Percentiles rank a stretch among this genome's conserved stretches.
Evolutionary conservation across 257 asterid species (phyloP).

Genomic region (Primulina tabacum): DNA sequence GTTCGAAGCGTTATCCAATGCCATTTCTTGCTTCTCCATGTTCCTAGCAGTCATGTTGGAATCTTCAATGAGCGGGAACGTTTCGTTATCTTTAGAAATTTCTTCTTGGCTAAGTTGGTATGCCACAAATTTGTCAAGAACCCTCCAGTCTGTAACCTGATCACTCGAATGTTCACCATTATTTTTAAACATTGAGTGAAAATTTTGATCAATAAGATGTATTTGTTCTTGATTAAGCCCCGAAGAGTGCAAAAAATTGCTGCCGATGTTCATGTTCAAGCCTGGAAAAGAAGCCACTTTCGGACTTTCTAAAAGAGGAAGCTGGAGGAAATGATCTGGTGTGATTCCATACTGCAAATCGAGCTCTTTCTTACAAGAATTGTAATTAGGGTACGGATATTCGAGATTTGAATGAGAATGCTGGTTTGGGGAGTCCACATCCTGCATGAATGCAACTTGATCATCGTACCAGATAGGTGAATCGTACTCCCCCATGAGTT

Average conservation of each 20-base stretch:
- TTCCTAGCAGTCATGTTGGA: conserved; percentile 31
- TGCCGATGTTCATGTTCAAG: conserved; percentile 24
- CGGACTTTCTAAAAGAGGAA: conserved; percentile 64
- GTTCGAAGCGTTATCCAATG: conserved; percentile 37
- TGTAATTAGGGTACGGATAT: conserved; percentile 31
- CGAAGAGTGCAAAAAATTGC: conserved; percentile 25
- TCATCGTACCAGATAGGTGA: conserved; percentile 89
- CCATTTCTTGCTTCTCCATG: conserved; percentile 38
- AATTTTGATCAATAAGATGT: conserved; percentile 34
- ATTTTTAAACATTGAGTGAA: conserved; percentile 30
- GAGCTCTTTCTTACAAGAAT: conserved; percentile 49
- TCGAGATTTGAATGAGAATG: conserved; percentile 30
- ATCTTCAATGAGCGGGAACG: conserved; percentile 29
- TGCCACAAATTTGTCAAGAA: conserved; percentile 79
- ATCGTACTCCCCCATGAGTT: conserved; percentile 49
- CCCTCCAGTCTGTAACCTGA: conserved; percentile 75
- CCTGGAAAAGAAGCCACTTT: conserved; percentile 30
- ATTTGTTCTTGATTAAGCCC: conserved; percentile 22
- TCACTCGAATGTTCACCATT: conserved; percentile 26
- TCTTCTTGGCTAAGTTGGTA: conserved; percentile 82
- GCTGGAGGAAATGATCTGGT: conserved; percentile 51
- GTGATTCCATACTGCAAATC: conserved; percentile 43
- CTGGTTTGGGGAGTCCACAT: conserved; percentile 58
- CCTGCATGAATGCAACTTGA: conserved; percentile 68
- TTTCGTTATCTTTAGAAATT: conserved; percentile 35